These are phyloP conservation scores for Tolypocladium sp. DNA, from an alignment of 2,329 filamentous ascomycete genomes.

Conservation along the genomic window DNA sequence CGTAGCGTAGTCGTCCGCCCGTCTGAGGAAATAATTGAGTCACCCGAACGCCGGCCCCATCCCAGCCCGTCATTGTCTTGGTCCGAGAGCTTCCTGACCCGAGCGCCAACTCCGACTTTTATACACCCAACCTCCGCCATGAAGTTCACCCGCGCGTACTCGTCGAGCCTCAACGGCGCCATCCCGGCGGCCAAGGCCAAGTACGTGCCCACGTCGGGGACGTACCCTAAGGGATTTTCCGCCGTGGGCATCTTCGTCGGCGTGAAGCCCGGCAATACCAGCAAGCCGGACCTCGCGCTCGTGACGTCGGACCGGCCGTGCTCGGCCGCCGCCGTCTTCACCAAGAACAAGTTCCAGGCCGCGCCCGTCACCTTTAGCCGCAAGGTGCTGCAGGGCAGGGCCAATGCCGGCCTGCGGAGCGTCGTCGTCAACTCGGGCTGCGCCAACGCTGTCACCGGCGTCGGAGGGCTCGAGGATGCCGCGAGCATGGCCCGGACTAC, in stretches of 20 bases:
- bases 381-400: slow-evolving; percentile 56
- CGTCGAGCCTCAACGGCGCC: slow-evolving; percentile 16
- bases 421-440: slow-evolving; percentile 94
- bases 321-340: slow-evolving; percentile 86
- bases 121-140: slow-evolving; percentile 9
- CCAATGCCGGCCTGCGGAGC: slow-evolving; percentile 63
- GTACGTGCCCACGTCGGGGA: slow-evolving; percentile 77
- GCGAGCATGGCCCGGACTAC: slow-evolving; percentile 71
- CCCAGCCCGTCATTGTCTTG: background rate
- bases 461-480: slow-evolving; percentile 82
- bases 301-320: slow-evolving; percentile 81
- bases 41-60: background rate
- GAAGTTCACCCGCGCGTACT: slow-evolving; percentile 25
- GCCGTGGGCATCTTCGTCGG: slow-evolving; percentile 84
- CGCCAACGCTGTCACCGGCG: slow-evolving; percentile 93
- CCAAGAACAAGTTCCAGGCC: slow-evolving; percentile 96
- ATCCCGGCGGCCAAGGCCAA: slow-evolving; percentile 78
- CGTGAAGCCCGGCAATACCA: slow-evolving; percentile 87
- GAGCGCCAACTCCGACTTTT: background rate
- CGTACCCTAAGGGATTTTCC: slow-evolving; percentile 83
- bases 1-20: background rate
- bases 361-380: slow-evolving; percentile 84
- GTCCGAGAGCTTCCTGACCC: background rate
- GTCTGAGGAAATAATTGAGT: background rate
- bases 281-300: slow-evolving; percentile 82